Evolutionary conservation across 1,139 yeast species (phyloP), one percentile per base, ranked within the genome.

Genomic region (Pichia cactophila): DNA sequence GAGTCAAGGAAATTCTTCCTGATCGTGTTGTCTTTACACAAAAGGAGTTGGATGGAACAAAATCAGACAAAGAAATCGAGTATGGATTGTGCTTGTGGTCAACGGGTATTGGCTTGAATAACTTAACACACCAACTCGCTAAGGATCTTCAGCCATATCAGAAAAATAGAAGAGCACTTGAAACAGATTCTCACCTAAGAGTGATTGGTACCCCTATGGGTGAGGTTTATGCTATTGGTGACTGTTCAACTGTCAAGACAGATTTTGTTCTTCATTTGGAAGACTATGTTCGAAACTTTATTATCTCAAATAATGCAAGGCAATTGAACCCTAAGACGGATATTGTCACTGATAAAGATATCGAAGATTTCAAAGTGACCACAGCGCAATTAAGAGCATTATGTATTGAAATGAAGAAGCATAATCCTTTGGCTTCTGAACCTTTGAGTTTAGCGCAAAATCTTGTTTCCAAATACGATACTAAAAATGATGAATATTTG

Each of bases 51-150:
- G 49, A 53, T 20, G 62, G 61, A 7, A 64, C 64, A 36, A 59
- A 63, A 33, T 71, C 68, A 48, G 58, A 69, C 43, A 75, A 73
- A 60, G 75, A 74, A 51, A 63, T 81, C 45, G 81, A 83, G 31
- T 79, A 71, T 52, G 86, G 86, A 11, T 61, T 80, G 42, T 80
- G 85, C 59, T 62, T 81, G 42, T 81, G 86, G 86, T 80, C 86
- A 0, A 81, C 86, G 0, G 86, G 86, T 52, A 83, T 80, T 40
- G 77, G 81, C 5, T 80, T 77, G 56, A 75, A 78, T 47, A 81
- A 80, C 5, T 61, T 81, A 46, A 78, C 83, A 11, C 71, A 73
- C 58, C 70, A 69, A 38, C 68, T 80, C 41, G 78, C 73, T 43
- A 61, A 67, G 28, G 61, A 68, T 12, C 65, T 80, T 42, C 63